phyloP scores from a whole-genome alignment of 805 yeast species.

The Yarrowia keelungensis region DNA sequence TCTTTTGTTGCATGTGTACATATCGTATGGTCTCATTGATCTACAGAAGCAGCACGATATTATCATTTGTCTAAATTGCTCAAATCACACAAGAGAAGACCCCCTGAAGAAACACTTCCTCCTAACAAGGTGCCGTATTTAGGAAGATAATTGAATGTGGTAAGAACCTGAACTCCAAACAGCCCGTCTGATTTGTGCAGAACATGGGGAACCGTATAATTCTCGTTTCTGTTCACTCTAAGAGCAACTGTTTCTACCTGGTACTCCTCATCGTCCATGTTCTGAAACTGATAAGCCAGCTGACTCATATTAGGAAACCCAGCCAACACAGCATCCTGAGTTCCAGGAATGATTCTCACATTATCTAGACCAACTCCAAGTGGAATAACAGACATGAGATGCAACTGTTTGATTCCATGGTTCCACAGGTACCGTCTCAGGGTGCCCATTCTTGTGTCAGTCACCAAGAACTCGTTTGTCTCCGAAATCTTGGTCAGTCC shows the following conservation, averaged over 20 bases:
- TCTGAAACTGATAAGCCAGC: neutral
- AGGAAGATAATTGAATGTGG: neutral
- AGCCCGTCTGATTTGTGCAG: neutral
- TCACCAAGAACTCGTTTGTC: neutral
- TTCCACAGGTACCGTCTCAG: neutral
- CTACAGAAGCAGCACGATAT: too few relatives aligned
- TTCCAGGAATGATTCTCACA: constrained; percentile 9
- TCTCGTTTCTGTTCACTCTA: neutral
- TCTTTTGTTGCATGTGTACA: too few relatives aligned
- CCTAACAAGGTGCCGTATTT: neutral
- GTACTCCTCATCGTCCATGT: neutral
- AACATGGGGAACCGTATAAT: neutral
- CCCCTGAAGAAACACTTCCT: neutral
- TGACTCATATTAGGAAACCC: neutral
- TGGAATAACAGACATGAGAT: neutral
- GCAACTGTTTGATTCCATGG: neutral
- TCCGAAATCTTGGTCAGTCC: neutral
- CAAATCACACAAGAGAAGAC: neutral
- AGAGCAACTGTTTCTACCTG: neutral
- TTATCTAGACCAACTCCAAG: neutral
- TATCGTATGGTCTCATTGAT: too few relatives aligned
- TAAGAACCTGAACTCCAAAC: neutral
- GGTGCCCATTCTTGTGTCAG: constrained; percentile 1
- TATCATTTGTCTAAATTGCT: too few relatives aligned
- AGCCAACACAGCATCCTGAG: neutral